These are phyloP conservation scores for Neurospora discreta DNA, from an alignment of 495 filamentous ascomycete genomes.

Conservation along the genomic window DNA sequence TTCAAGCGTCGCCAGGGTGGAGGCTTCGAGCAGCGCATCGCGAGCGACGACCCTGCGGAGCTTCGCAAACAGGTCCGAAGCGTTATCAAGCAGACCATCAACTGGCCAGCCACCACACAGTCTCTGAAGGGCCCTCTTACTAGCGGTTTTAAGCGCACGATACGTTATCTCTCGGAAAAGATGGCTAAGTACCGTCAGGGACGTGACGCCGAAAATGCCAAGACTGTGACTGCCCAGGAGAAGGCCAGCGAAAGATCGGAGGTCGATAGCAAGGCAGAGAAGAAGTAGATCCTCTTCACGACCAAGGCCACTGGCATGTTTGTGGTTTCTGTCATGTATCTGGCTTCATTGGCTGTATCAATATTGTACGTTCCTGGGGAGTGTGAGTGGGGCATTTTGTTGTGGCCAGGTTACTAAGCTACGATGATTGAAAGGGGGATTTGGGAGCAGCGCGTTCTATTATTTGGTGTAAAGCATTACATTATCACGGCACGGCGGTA, in stretches of 20 bases:
- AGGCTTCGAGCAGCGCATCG: constrained; percentile 76
- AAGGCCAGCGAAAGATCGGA: background rate
- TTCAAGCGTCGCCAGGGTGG: constrained; percentile 69
- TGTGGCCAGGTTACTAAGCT: background rate
- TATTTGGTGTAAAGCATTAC: background rate
- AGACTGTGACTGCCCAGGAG: constrained; percentile 1
- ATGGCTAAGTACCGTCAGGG: constrained; percentile 54
- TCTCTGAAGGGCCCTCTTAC: constrained; percentile 72
- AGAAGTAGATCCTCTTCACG: constrained; percentile 5
- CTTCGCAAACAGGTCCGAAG: constrained; percentile 54
- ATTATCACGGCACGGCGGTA: background rate
- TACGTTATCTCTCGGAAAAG: constrained; percentile 77
- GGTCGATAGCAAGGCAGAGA: background rate
- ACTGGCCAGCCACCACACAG: constrained; percentile 82
- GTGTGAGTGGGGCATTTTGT: background rate
- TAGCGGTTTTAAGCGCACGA: constrained; percentile 53
- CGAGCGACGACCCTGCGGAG: constrained; percentile 48
- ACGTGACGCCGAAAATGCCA: constrained; percentile 12
- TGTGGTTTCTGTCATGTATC: background rate
- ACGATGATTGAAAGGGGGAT: background rate
- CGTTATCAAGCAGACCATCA: constrained; percentile 75
- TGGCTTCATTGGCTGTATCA: background rate
- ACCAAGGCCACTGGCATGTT: background rate
- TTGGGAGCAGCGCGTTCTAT: background rate
- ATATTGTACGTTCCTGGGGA: background rate